A percentile compares a stretch with the other conserved stretches of the same genome.
These are phyloP conservation scores for Didymella pomorum DNA, from an alignment of 2,329 filamentous ascomycete genomes.

Conservation along the genomic window DNA sequence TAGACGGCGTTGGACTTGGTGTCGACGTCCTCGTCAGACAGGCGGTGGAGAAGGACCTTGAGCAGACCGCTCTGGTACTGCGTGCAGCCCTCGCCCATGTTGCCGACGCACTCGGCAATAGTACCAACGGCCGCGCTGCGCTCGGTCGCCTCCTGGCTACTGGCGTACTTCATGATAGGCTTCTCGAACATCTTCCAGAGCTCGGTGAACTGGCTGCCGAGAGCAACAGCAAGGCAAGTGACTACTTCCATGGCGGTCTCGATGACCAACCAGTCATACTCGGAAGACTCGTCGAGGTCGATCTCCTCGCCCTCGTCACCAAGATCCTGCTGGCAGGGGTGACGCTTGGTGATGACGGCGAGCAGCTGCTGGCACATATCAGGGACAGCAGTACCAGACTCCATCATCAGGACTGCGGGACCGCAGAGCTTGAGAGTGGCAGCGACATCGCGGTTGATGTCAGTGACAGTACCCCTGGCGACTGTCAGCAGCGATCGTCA, in stretches of 20 bases:
- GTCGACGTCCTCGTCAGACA: conserved; percentile 88
- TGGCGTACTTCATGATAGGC: conserved; percentile 85
- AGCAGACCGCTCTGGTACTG: conserved; percentile 80
- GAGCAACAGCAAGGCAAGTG: conserved; percentile 80
- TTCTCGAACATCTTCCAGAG: conserved; percentile 97
- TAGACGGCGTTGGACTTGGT: conserved; percentile 96
- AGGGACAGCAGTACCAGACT: conserved; percentile 70
- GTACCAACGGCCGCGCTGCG: conserved; percentile 90
- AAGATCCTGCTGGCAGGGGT: conserved; percentile 91
- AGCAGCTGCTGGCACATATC: conserved; percentile 78
- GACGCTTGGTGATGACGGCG: conserved; percentile 84
- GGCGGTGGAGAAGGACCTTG: conserved; percentile 82
- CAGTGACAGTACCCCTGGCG: conserved; percentile 81
- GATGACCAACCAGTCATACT: conserved; percentile 97
- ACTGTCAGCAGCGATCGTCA: conserved; percentile 30
- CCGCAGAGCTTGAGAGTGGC: conserved; percentile 91
- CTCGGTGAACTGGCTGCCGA: conserved; percentile 82
- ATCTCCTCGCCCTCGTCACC: conserved; percentile 79
- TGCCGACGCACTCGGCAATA: conserved; percentile 87
- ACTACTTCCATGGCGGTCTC: conserved; percentile 94
- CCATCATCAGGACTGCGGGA: conserved; percentile 79
- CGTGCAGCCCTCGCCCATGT: conserved; percentile 82
- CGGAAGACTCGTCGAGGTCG: conserved; percentile 76
- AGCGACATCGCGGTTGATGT: conserved; percentile 92
- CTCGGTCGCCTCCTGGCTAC: conserved; percentile 85